Evolutionary conservation across 2,329 filamentous ascomycete species (phyloP).

Genomic region (Alternaria incomplexa): DNA sequence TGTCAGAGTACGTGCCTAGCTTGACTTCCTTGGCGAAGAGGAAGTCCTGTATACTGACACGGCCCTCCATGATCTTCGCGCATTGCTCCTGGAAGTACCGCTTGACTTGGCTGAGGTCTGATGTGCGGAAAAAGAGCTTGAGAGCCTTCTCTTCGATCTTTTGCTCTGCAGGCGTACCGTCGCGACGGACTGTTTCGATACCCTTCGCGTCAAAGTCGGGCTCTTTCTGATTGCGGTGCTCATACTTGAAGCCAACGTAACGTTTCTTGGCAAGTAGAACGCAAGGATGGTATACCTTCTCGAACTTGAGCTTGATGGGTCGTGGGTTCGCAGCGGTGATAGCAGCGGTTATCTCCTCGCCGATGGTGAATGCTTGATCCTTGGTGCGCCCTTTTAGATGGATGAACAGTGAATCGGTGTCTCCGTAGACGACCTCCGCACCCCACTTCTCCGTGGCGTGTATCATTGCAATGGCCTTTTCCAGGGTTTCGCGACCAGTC

Average conservation of each 20-base stretch:
- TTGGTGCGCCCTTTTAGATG: conserved; percentile 85
- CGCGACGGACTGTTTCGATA: conserved; percentile 94
- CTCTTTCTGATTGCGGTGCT: conserved; percentile 72
- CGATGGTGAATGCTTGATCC: conserved; percentile 89
- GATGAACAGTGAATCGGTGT: conserved; percentile 94
- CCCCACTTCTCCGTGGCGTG: conserved; percentile 87
- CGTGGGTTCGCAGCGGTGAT: conserved; percentile 89
- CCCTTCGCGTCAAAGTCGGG: conserved; percentile 98
- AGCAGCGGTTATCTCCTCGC: conserved; percentile 85
- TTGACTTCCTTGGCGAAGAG: conserved; percentile 94
- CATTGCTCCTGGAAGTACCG: conserved; percentile 89
- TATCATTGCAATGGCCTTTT: conserved; percentile 90
- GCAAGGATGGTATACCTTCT: conserved; percentile 97
- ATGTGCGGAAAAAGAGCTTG: conserved; percentile 86
- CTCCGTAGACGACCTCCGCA: conserved; percentile 96
- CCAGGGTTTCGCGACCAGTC: conserved; percentile 90
- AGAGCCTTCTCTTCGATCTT: conserved; percentile 95
- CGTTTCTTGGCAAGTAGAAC: conserved; percentile 95
- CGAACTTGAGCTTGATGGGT: conserved; percentile 95
- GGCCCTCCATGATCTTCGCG: conserved; percentile 87
- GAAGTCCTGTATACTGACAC: conserved; percentile 91
- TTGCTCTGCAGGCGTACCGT: conserved; percentile 93
- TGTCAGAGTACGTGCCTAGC: conserved; percentile 84
- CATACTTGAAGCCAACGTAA: conserved; percentile 98
- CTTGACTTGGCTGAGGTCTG: conserved; percentile 88